These are phyloP conservation scores for Pyrenochaeta sp. DNA, from an alignment of 2,329 filamentous ascomycete species.

Conservation along the genomic window DNA sequence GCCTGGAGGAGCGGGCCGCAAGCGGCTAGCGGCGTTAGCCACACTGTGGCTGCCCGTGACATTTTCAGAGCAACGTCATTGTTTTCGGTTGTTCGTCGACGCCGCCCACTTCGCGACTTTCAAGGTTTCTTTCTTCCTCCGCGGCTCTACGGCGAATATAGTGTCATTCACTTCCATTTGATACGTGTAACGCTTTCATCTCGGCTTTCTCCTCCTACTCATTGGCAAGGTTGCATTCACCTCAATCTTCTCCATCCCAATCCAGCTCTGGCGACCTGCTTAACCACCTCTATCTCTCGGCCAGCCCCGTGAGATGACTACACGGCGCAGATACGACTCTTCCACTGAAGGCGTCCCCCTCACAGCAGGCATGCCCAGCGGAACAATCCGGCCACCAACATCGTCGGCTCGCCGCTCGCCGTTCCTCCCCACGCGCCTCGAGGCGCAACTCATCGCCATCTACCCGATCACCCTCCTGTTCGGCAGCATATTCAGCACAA, in stretches of 20 bases:
- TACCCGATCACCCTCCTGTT: slow-evolving; percentile 83
- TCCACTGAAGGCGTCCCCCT: slow-evolving; percentile 21
- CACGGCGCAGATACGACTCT: slow-evolving; percentile 41
- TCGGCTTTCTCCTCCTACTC: background rate
- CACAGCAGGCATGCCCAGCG: slow-evolving; percentile 34
- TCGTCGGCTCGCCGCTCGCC: slow-evolving; percentile 57
- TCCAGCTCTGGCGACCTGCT: slow-evolving; percentile 2
- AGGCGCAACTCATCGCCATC: slow-evolving; percentile 69
- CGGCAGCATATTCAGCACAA: slow-evolving; percentile 79
- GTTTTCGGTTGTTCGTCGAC: slow-evolving; percentile 7
- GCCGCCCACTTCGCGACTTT: background rate
- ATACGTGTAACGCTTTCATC: background rate
- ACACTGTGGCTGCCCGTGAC: slow-evolving; percentile 23
- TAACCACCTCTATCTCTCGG: background rate
- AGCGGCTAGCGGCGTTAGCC: slow-evolving; percentile 27
- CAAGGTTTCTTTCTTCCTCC: background rate
- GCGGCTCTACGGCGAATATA: background rate
- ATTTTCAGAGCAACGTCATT: slow-evolving; percentile 34
- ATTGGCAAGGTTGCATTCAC: background rate
- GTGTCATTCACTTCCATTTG: background rate
- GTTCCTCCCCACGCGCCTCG: slow-evolving; percentile 74
- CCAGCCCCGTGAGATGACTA: slow-evolving; percentile 37
- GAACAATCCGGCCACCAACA: slow-evolving; percentile 32
- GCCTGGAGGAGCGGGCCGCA: slow-evolving; percentile 13
- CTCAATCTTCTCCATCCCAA: background rate